These are phyloP conservation scores for Vitis hybrid DNA, from an alignment of 177 flowering plant genomes.

Conservation along the genomic window DNA sequence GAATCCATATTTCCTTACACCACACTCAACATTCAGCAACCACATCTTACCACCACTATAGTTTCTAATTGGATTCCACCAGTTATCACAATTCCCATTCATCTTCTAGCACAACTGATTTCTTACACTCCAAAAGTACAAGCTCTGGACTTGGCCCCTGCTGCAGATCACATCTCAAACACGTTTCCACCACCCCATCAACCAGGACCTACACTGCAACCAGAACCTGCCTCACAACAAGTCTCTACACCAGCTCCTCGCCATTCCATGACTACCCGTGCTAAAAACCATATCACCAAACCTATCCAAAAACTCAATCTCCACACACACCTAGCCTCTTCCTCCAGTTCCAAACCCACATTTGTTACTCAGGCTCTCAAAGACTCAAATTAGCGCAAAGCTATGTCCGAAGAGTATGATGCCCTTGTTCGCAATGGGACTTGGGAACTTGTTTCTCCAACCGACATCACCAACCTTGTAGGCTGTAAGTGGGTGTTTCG, in stretches of 20 bases:
- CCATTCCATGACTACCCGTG: neutral
- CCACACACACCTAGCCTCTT: neutral
- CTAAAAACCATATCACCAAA: neutral
- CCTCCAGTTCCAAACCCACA: neutral
- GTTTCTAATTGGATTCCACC: too few relatives aligned
- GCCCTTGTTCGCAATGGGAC: conserved; percentile 7
- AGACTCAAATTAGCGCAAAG: neutral
- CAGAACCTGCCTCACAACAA: neutral
- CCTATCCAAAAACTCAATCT: neutral
- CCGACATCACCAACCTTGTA: neutral
- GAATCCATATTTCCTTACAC: neutral
- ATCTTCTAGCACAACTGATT: too few relatives aligned
- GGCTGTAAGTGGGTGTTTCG: conserved; percentile 11
- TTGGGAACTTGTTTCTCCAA: conserved; percentile 9
- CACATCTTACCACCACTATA: too few relatives aligned
- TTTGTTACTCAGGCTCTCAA: neutral
- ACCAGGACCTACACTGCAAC: too few relatives aligned
- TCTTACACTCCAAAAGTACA: too few relatives aligned
- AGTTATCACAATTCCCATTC: too few relatives aligned
- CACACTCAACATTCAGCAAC: too few relatives aligned
- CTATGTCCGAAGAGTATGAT: conserved; percentile 1
- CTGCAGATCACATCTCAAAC: too few relatives aligned
- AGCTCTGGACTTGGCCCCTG: too few relatives aligned
- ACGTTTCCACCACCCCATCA: too few relatives aligned
- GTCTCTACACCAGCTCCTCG: neutral